Evolutionary conservation across 2,329 filamentous ascomycete genomes (phyloP).

Genomic region (Epicoccum sorghinum): DNA sequence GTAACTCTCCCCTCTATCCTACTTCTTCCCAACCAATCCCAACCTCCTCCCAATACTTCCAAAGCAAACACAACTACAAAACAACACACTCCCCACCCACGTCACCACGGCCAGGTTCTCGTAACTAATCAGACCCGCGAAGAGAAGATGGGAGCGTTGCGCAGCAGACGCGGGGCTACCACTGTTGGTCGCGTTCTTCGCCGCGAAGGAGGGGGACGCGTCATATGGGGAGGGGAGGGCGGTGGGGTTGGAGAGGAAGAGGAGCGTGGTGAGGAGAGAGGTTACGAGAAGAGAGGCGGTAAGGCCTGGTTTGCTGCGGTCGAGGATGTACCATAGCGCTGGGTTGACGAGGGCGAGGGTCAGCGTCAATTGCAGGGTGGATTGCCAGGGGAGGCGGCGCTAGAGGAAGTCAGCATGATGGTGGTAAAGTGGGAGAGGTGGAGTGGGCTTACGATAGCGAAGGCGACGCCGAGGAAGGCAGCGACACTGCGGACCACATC

Average conservation of each 20-base stretch:
- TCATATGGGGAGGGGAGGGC: constrained; percentile 66
- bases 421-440: background rate
- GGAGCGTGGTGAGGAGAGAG: constrained; percentile 71
- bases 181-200: too few species aligned
- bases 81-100: constrained; percentile 92
- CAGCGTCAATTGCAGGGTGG: constrained; percentile 88
- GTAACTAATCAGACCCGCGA: constrained; percentile 64
- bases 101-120: constrained; percentile 75
- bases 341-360: constrained; percentile 91
- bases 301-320: constrained; percentile 85
- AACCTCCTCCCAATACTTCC: constrained; percentile 90
- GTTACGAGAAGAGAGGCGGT: constrained; percentile 77
- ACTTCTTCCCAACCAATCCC: constrained; percentile 31
- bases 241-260: constrained; percentile 77
- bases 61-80: constrained; percentile 94
- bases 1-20: too few species aligned
- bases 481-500: constrained; percentile 71
- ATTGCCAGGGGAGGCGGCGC: constrained; percentile 92
- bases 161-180: too few species aligned
- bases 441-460: constrained; percentile 75
- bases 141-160: constrained; percentile 15
- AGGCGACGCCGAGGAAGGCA: constrained; percentile 75
- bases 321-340: constrained; percentile 93
- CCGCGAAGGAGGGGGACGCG: constrained; percentile 52
- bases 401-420: constrained; percentile 43